Conservation (phyloP, 2,329 filamentous ascomycete species). For the Drechslera avenae region DNA sequence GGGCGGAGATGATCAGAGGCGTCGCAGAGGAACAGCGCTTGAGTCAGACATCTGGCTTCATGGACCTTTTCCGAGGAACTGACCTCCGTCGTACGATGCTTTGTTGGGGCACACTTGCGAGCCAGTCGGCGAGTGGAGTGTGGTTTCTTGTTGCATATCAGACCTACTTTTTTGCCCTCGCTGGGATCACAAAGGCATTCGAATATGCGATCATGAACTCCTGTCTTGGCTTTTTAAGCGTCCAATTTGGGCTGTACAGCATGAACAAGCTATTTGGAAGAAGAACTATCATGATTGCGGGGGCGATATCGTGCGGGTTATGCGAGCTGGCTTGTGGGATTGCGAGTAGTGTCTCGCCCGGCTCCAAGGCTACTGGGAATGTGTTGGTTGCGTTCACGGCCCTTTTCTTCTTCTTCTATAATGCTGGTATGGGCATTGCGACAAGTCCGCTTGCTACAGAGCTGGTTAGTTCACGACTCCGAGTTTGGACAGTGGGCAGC, state of each 20-base stretch:
- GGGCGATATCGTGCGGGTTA: constrained; percentile 51
- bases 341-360: constrained; percentile 30
- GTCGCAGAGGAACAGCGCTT: constrained; percentile 47
- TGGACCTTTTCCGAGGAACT: constrained; percentile 57
- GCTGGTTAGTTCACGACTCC: constrained; percentile 40
- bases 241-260: constrained; percentile 56
- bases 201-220: constrained; percentile 58
- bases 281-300: constrained; percentile 55
- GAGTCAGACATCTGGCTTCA: constrained; percentile 56
- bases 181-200: constrained; percentile 48
- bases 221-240: constrained; percentile 56
- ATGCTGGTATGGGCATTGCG: constrained; percentile 41
- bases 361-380: constrained; percentile 29
- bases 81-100: constrained; percentile 58
- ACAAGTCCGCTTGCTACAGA: constrained; percentile 41
- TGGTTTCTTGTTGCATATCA: constrained; percentile 60
- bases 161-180: constrained; percentile 51
- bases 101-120: constrained; percentile 56
- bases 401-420: constrained; percentile 46
- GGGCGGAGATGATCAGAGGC: constrained; percentile 33
- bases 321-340: constrained; percentile 56
- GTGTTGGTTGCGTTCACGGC: constrained; percentile 44
- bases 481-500: constrained; percentile 45
- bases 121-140: constrained; percentile 53
- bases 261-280: constrained; percentile 57